These are phyloP conservation scores for Solanum lignicaule DNA, from an alignment of 257 asterid genomes.

Conservation along the genomic window DNA sequence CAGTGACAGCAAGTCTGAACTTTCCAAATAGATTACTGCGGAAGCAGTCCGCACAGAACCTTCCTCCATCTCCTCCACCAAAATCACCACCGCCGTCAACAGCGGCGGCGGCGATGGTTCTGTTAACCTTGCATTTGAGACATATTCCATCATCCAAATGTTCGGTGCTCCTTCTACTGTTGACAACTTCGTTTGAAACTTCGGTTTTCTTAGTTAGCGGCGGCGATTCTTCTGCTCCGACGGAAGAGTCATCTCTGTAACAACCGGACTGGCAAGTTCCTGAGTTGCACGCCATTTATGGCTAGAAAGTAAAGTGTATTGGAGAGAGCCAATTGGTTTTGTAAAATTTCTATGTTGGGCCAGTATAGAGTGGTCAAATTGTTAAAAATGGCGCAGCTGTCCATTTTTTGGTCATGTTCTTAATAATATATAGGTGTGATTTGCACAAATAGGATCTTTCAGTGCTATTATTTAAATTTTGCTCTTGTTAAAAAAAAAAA, in stretches of 20 bases:
- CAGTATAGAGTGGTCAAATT: background rate
- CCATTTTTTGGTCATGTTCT: background rate
- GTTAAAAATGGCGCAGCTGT: background rate
- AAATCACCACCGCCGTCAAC: conserved; percentile 10
- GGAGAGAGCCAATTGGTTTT: background rate
- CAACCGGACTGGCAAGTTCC: conserved; percentile 74
- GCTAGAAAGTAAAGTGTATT: background rate
- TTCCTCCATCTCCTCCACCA: conserved; percentile 36
- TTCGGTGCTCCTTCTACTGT: conserved; percentile 8
- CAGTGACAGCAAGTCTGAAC: conserved; percentile 70
- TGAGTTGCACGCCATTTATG: conserved; percentile 60
- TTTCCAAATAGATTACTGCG: conserved; percentile 64
- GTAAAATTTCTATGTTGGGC: background rate
- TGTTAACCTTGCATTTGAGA: conserved; percentile 56
- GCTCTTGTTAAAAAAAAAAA: background rate
- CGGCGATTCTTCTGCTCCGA: background rate
- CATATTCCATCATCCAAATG: conserved; percentile 19
- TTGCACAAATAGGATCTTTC: background rate
- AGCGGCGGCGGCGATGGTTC: conserved; percentile 36
- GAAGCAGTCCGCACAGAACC: conserved; percentile 74
- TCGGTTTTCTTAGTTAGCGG: background rate
- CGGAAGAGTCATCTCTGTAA: conserved; percentile 28
- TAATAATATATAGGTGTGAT: background rate
- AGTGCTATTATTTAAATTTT: background rate
- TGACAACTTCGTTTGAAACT: conserved; percentile 3